phyloP scores from a whole-genome alignment of 257 asterid genomes.

The Cordia subcordata region DNA sequence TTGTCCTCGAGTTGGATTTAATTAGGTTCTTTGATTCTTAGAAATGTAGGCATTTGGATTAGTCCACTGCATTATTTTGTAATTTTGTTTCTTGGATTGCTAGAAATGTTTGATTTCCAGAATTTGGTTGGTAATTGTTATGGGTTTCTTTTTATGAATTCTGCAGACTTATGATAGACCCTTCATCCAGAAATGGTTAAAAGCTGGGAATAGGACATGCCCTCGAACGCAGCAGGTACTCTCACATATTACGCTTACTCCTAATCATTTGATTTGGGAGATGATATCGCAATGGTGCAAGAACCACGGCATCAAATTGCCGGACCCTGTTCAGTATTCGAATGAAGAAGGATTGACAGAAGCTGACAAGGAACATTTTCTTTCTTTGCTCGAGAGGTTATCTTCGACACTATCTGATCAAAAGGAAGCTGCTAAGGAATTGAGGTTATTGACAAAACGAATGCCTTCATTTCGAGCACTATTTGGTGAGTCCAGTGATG shows the following conservation, averaged over 20 bases:
- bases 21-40: no score
- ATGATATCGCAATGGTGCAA: constrained; percentile 77
- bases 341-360: constrained; percentile 51
- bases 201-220: constrained; percentile 77
- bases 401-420: constrained; percentile 51
- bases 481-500: constrained; percentile 56
- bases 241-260: constrained; percentile 62
- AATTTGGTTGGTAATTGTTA: not conserved
- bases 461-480: constrained; percentile 75
- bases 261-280: constrained; percentile 62
- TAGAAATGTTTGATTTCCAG: no score
- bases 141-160: not conserved
- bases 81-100: not conserved
- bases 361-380: constrained; percentile 54
- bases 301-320: constrained; percentile 48
- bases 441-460: constrained; percentile 59
- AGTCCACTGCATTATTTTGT: not conserved
- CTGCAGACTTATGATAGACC: constrained; percentile 88
- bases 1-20: no score
- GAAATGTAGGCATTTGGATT: no score
- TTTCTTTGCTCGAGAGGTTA: constrained; percentile 52
- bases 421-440: constrained; percentile 67
- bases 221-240: constrained; percentile 88
- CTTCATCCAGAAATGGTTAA: constrained; percentile 79
- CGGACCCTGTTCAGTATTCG: constrained; percentile 36